Percentiles rank a stretch among this genome's conserved stretches.
Evolutionary conservation across 148 eudicot genomes (phyloP).

Genomic region (Amaranthus palmeri): DNA sequence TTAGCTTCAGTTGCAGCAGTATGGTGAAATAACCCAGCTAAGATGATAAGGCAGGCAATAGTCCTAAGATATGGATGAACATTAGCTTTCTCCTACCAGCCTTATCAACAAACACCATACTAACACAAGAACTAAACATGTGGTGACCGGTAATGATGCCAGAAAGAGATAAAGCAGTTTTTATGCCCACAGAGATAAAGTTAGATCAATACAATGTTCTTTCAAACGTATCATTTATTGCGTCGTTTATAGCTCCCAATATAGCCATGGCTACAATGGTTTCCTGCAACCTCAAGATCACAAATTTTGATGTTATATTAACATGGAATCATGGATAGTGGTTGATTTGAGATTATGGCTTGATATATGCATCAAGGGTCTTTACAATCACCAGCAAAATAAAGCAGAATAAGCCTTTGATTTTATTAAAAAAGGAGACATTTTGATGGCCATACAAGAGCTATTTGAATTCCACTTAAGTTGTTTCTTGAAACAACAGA

Average conservation of each 20-base stretch:
- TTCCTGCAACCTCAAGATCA: slow-evolving; percentile 7
- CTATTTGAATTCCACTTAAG: neutral
- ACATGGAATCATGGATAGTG: neutral
- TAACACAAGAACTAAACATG: slow-evolving; percentile 46
- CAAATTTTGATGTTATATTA: neutral
- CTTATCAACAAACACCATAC: slow-evolving; percentile 66
- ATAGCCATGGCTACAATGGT: slow-evolving; percentile 23
- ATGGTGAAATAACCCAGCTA: slow-evolving; percentile 41
- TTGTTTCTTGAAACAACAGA: neutral
- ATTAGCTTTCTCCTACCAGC: slow-evolving; percentile 69
- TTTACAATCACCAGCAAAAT: too few relatives aligned
- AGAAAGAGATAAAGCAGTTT: slow-evolving; percentile 73
- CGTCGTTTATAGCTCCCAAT: slow-evolving; percentile 25
- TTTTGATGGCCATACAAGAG: too few relatives aligned
- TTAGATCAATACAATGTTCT: slow-evolving; percentile 12
- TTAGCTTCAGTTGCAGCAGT: slow-evolving; percentile 42
- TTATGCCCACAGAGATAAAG: slow-evolving; percentile 49
- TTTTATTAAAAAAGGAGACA: too few relatives aligned
- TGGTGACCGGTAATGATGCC: slow-evolving; percentile 65
- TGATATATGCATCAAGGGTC: too few relatives aligned
- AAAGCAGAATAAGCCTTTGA: too few relatives aligned
- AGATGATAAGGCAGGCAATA: slow-evolving; percentile 42
- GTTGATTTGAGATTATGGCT: neutral
- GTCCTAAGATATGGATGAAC: slow-evolving; percentile 55
- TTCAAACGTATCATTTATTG: slow-evolving; percentile 18